These are phyloP conservation scores for Pterocarpus santalinus DNA, from an alignment of 306 rosid genomes.

Conservation along the genomic window DNA sequence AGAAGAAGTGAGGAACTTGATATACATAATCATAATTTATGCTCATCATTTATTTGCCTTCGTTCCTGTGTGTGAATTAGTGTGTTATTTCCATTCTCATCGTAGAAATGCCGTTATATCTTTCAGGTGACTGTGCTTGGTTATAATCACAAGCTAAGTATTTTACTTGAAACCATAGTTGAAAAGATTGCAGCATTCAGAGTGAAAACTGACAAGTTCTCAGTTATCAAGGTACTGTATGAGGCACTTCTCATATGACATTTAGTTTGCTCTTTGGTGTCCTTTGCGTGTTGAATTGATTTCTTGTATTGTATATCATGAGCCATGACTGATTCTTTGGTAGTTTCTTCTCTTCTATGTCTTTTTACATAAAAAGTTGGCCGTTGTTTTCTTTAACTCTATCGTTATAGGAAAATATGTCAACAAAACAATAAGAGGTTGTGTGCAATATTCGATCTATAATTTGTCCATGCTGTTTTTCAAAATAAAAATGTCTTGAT, in stretches of 20 bases:
- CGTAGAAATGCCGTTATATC: constrained; percentile 31
- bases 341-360: constrained; percentile 3
- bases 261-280: constrained; percentile 22
- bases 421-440: constrained; percentile 4
- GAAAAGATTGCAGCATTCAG: constrained; percentile 73
- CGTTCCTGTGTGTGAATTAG: not conserved
- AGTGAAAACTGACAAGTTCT: constrained; percentile 84
- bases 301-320: constrained; percentile 16
- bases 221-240: constrained; percentile 83
- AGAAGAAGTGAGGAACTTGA: not conserved
- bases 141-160: constrained; percentile 87
- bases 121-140: constrained; percentile 80
- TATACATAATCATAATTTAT: not conserved
- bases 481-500: constrained; percentile 8
- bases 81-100: constrained; percentile 18
- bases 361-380: not conserved
- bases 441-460: constrained; percentile 21
- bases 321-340: constrained; percentile 2
- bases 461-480: constrained; percentile 20
- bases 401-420: constrained; percentile 17
- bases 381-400: constrained; percentile 7
- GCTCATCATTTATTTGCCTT: not conserved
- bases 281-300: constrained; percentile 11
- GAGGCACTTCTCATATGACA: constrained; percentile 28
- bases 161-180: constrained; percentile 76